These are phyloP conservation scores for Meripilus lineatus DNA, from an alignment of 1,284 basidiomycete genomes.

Conservation along the genomic window DNA sequence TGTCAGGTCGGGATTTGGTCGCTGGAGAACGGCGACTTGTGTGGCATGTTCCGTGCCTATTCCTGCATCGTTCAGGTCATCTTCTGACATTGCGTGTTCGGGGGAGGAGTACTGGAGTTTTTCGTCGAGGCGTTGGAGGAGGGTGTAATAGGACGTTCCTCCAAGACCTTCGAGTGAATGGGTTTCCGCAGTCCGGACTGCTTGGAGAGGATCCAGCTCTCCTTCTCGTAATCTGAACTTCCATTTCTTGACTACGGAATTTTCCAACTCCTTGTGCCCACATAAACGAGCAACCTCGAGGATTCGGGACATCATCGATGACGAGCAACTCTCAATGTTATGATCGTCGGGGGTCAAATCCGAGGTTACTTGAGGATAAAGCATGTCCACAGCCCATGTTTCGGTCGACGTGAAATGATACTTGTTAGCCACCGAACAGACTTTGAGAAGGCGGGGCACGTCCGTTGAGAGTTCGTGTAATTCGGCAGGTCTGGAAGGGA, in stretches of 20 bases:
- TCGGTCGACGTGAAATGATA: conserved; percentile 28
- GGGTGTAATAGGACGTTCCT: no score
- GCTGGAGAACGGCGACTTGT: background rate
- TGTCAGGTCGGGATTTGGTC: conserved; percentile 17
- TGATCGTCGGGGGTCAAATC: background rate
- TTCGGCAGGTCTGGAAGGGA: conserved; percentile 22
- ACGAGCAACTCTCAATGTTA: background rate
- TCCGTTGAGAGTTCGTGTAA: conserved; percentile 19
- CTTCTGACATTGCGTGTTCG: background rate
- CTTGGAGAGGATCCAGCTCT: background rate
- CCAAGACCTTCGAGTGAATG: no score
- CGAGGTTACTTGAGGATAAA: conserved; percentile 18
- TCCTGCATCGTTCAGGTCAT: background rate
- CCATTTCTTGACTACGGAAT: conserved; percentile 24
- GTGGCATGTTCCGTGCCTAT: no score
- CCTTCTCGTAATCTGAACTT: background rate
- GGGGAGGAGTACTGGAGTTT: no score
- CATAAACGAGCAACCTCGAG: conserved; percentile 28
- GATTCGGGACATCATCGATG: conserved; percentile 12
- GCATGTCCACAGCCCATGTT: conserved; percentile 25
- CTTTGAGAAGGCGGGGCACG: conserved; percentile 17
- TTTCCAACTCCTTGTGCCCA: conserved; percentile 19
- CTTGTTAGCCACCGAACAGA: conserved; percentile 29
- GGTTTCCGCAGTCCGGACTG: background rate
- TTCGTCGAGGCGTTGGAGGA: no score